Evolutionary conservation across 192 early-diverging fungal species (phyloP).

Genomic region (Mortierella alpina): DNA sequence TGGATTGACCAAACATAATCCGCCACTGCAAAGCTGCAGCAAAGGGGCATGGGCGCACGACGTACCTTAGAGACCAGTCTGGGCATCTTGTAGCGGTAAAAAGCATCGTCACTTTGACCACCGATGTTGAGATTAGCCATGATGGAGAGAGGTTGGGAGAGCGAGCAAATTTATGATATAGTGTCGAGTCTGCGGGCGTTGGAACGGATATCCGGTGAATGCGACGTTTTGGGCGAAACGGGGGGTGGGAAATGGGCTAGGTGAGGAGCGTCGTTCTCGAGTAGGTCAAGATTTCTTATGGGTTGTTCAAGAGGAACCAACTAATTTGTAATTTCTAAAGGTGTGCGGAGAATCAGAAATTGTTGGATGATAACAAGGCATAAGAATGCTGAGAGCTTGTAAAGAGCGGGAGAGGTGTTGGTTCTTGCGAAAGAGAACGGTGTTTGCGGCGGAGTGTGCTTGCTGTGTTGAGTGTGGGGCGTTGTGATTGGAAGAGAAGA

Average conservation of each 20-base stretch:
- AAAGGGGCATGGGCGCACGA: conserved; percentile 26
- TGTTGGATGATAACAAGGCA: conserved; percentile 54
- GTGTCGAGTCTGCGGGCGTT: conserved; percentile 50
- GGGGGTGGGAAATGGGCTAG: conserved; percentile 5
- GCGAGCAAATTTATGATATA: conserved; percentile 35
- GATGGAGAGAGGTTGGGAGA: conserved; percentile 33
- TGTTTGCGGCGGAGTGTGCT: not conserved
- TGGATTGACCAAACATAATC: not conserved
- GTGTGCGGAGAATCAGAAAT: conserved; percentile 46
- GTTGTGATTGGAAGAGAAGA: not conserved
- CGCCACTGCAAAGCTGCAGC: not conserved
- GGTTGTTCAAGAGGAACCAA: conserved; percentile 33
- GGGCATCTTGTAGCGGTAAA: conserved; percentile 99
- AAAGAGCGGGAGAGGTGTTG: conserved; percentile 16
- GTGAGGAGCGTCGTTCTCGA: not conserved
- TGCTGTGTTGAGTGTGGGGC: not conserved
- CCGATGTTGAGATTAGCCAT: conserved; percentile 90
- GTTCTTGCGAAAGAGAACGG: conserved; percentile 1
- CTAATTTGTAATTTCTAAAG: conserved; percentile 28
- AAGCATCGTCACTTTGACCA: conserved; percentile 90
- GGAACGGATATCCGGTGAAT: conserved; percentile 43
- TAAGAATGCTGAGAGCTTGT: conserved; percentile 49
- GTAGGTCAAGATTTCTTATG: not conserved
- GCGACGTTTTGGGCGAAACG: conserved; percentile 50
- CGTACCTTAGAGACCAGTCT: conserved; percentile 78